phyloP scores from a whole-genome alignment of 768 basidiomycete genomes.

The Kwoniella sp. region DNA sequence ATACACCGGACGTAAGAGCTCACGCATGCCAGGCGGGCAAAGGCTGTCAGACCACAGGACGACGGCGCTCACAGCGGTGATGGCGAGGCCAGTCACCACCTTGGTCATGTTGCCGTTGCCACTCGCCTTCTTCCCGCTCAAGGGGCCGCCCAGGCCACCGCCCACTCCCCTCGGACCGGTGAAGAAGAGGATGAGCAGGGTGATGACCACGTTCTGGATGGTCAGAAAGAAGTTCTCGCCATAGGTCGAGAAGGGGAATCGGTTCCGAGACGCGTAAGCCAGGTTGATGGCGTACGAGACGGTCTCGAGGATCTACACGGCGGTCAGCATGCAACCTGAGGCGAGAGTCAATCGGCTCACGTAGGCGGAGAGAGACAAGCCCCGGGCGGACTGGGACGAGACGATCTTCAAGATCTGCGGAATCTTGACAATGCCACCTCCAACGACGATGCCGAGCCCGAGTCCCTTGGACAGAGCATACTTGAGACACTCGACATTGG shows the following conservation, averaged over 20 bases:
- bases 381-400: slow-evolving; percentile 63
- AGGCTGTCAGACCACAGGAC: slow-evolving; percentile 37
- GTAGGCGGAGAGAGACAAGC: slow-evolving; percentile 80
- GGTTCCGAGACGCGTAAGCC: slow-evolving; percentile 75
- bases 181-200: slow-evolving; percentile 75
- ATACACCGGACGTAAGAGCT: slow-evolving; percentile 2
- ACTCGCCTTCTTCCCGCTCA: slow-evolving; percentile 2
- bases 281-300: slow-evolving; percentile 83
- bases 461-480: slow-evolving; percentile 87
- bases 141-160: slow-evolving; percentile 1
- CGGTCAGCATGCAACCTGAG: background rate
- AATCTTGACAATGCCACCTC: slow-evolving; percentile 89
- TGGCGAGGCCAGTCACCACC: slow-evolving; percentile 29
- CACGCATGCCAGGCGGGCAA: slow-evolving; percentile 38
- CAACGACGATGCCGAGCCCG: slow-evolving; percentile 85
- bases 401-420: slow-evolving; percentile 65
- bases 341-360: slow-evolving; percentile 45
- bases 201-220: slow-evolving; percentile 80
- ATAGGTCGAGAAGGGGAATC: slow-evolving; percentile 93
- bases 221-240: slow-evolving; percentile 95
- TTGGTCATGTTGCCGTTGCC: slow-evolving; percentile 21
- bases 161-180: slow-evolving; percentile 14
- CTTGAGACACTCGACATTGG: slow-evolving; percentile 77
- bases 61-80: slow-evolving; percentile 23
- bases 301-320: slow-evolving; percentile 64